Base-by-base conservation (phyloP, 1,284 basidiomycete species). In the Apiotrichum mycotoxinovorans region DNA sequence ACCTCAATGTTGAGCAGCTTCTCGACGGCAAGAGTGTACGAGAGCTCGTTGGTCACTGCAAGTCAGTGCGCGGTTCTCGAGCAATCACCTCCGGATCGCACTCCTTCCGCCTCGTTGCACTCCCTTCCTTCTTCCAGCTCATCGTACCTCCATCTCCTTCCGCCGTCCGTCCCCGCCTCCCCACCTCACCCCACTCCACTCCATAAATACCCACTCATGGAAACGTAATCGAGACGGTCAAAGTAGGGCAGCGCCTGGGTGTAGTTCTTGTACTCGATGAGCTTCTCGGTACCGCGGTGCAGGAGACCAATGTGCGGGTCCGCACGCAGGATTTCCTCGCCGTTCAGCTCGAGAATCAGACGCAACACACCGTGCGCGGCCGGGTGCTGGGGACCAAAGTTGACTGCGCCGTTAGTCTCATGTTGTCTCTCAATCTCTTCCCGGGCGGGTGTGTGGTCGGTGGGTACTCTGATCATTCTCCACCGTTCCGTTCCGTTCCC, bases 241-340 rank as follows among this genome's bases (percentile, higher is more conserved):
- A 98, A 98, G 81, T 98, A 98, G 2, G 95, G 96, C n/a, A 97
- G 81, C 2, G 95, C 95, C 81, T 98, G 96, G 17, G 87, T 91
- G 77, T 98, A 98, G 12, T 88, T 98, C 82, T 99, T 99, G 84
- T 95, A 97, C 80, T 98, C 95, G 71, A 98, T 98, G 55, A 99
- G 83, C 79, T 98, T 98, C 78, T 98, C 95, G 20, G 95, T 98
- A 38, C 94, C 95, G 70, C 96, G 87, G 79, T 98, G 95, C 59
- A 99, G 83, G 41, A 99, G 83, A 62, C 95, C 96, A 69, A 98
- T 87, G 72, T 98, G 95, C 26, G 91, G 90, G 76, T 95, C 91
- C 41, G 89, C 85, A 54, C 91, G 86, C 48, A 94, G 80, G 66
- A 95, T 91, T 79, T 93, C 89, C 78, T 99, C 95, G 64, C 95